Evolutionary conservation across 164 flowering plant species (phyloP), one percentile per base, ranked within the genome.

Genomic region (Saururus chinensis): DNA sequence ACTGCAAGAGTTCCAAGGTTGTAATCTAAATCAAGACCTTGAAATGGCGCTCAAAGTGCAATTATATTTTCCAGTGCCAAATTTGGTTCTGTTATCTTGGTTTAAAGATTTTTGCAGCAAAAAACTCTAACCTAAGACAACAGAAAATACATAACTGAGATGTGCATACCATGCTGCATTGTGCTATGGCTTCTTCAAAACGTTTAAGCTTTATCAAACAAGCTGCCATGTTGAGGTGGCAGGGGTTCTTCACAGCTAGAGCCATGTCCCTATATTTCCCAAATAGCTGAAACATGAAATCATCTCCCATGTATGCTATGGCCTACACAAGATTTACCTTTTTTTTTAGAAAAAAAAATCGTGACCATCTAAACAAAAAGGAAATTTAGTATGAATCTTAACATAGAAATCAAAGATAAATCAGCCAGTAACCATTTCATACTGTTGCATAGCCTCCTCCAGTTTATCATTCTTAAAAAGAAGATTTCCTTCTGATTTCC

Each of bases 381-480:
- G 20, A 16, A 48, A 19, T 22, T 37, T 56, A 21, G 21, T 0
- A 59, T 60, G 64, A 57, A 51, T 19, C 20, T 60, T 0, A 51
- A 4, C 26, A 9, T 20, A 40, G 62, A 26, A 40, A 25, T 17
- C 5, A 21, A n/a, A 42, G 51, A 70, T 66, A 62, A 37, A 58
- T 5, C 64, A 61, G 70, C 55, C 45, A 53, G 65, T 72, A 65
- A 90, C 99, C 99, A 90, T 93, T 84, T 88, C 95, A 79, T 90
- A 93, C 78, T 93, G 99, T 75, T 88, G 96, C 88, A 87, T 88
- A 60, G 99, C 99, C 84, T 84, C 97, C 75, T 88, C 99, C 58
- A 90, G 72, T 69, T 88, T 93, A 30, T 90, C 95, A 51, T 88
- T 95, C 71, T 87, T 87, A 75, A 90, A 93, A 26, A 79, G 69